phyloP scores from a whole-genome alignment of 306 rosid genomes.

The Hylodesmum podocarpum region DNA sequence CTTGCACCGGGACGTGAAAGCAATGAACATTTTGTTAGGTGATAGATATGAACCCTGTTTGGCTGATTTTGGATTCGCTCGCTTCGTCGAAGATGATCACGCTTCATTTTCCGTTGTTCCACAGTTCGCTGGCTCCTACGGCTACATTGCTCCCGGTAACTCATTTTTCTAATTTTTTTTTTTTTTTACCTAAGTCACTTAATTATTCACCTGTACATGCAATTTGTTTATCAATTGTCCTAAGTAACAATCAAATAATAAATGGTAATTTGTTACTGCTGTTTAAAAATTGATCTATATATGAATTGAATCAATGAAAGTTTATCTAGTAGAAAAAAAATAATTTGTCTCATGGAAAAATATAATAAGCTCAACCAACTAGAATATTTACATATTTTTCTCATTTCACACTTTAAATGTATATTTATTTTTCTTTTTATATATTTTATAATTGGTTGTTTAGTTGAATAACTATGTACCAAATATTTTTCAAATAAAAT shows the following conservation, averaged over 20 bases:
- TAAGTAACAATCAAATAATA: not conserved
- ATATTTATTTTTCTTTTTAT: too few relatives aligned
- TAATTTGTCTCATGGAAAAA: too few relatives aligned
- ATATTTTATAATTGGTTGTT: too few relatives aligned
- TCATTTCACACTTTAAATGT: too few relatives aligned
- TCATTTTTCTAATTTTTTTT: not conserved
- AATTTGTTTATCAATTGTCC: not conserved
- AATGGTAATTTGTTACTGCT: not conserved
- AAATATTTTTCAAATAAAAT: too few relatives aligned
- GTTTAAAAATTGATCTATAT: too few relatives aligned
- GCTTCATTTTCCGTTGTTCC: conserved; percentile 65
- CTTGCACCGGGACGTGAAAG: conserved; percentile 94
- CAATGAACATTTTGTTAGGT: conserved; percentile 67
- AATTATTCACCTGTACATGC: not conserved
- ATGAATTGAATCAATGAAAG: too few relatives aligned
- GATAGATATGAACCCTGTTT: conserved; percentile 76
- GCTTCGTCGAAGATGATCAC: conserved; percentile 66
- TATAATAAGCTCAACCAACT: too few relatives aligned
- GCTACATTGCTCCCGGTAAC: conserved; percentile 95
- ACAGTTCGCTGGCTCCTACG: conserved; percentile 89
- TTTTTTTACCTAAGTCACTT: not conserved
- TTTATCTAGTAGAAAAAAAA: too few relatives aligned
- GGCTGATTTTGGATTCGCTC: conserved; percentile 93
- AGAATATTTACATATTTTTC: too few relatives aligned
- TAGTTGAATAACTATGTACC: too few relatives aligned